Evolutionary conservation across 441 rosid genomes (phyloP), one percentile per base, ranked within the genome.

Genomic region (Melastoma candidum): DNA sequence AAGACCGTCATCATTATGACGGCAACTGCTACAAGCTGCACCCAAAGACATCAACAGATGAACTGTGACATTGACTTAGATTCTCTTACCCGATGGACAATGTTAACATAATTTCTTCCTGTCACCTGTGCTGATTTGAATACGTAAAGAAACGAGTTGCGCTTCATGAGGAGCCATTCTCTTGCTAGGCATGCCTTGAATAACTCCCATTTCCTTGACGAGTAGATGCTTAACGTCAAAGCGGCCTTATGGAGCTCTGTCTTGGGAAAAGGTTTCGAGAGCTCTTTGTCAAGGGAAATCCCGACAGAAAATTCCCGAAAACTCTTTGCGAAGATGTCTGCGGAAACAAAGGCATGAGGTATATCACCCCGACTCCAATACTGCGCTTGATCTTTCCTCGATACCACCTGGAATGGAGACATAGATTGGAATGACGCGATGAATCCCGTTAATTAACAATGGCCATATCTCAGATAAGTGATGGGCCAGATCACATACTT

Each of bases 321-420:
- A 32, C 56, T 77, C 17, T 55, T 53, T 29, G 52, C 46, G 44
- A 75, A 72, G n/a, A 60, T 51, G 11, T 77, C 76, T 17, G 70
- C 68, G 7, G 81, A 75, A 49, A 71, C 65, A 63, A 67, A 73
- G 53, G 63, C 39, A 46, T 75, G 68, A 2, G 67, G 74, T 27
- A 56, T 44, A 3, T 65, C 64, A 0, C 47, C 45, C 32, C 12
- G 26, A 49, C 59, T 44, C 86, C 83, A 80, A 50, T 69, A 80
- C 47, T 80, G 83, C 1, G 51, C 71, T 60, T 77, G 86, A 67
- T 80, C 86, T 58, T 80, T 80, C 46, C 53, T 71, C 2, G 86
- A 80, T 48, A 73, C 68, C 13, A 80, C 74, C 85, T 80, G 68
- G 13, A 43, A 26, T 12, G 48, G 24, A 41, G 14, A n/a, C 58